Percentiles rank a stretch among this genome's conserved stretches.
phyloP scores from a whole-genome alignment of 2,329 filamentous ascomycete species.

The Cucurbitaria berberidis region DNA sequence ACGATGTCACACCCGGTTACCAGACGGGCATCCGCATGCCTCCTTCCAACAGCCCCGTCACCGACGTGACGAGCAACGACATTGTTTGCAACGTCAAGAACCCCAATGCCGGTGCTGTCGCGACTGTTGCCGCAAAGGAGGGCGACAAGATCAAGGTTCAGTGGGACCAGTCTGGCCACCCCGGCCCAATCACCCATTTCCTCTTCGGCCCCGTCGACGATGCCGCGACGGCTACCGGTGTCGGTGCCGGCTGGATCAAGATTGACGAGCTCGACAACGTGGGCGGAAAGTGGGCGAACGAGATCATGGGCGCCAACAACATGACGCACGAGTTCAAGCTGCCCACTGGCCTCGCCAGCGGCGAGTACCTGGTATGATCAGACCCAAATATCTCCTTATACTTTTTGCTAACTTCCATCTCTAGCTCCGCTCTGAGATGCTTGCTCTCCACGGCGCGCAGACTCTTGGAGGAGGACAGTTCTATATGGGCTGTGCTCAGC shows the following conservation, averaged over 20 bases:
- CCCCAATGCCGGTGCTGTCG: constrained; percentile 34
- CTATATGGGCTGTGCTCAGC: constrained; percentile 53
- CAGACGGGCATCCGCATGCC: constrained; percentile 46
- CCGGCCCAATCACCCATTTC: constrained; percentile 45
- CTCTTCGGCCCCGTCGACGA: constrained; percentile 61
- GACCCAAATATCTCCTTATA: not conserved
- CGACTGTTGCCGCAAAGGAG: constrained; percentile 35
- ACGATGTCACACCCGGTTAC: constrained; percentile 36
- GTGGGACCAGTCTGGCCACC: constrained; percentile 43
- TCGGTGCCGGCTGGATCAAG: constrained; percentile 47
- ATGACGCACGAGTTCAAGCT: constrained; percentile 48
- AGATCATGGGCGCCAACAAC: constrained; percentile 48
- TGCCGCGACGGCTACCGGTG: constrained; percentile 43
- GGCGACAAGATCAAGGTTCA: constrained; percentile 44
- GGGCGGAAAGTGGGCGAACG: constrained; percentile 42
- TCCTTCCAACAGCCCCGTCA: constrained; percentile 41
- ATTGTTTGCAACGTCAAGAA: constrained; percentile 46
- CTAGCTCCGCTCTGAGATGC: constrained; percentile 53
- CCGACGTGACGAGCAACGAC: constrained; percentile 38
- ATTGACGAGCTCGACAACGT: constrained; percentile 41
- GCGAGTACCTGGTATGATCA: constrained; percentile 41
- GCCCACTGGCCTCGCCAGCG: constrained; percentile 49
- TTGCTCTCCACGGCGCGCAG: constrained; percentile 52
- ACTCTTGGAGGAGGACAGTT: constrained; percentile 51
- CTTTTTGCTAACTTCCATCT: not conserved